These are phyloP conservation scores for Arabidopsis arenosa DNA, from an alignment of 345 rosid species.

Conservation along the genomic window DNA sequence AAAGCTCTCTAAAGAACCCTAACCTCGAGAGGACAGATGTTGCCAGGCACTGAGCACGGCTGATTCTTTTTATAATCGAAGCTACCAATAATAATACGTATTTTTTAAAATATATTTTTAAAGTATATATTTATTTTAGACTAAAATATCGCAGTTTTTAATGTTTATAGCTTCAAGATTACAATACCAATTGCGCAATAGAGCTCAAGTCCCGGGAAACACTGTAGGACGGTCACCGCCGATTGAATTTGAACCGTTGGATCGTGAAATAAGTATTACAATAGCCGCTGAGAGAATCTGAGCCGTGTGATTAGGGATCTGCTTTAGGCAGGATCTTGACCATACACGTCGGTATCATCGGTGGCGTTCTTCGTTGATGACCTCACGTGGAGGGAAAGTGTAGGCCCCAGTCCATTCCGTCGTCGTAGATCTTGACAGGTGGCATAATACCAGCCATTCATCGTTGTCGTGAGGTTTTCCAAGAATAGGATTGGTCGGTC, in stretches of 20 bases:
- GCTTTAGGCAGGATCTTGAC: slow-evolving; percentile 51
- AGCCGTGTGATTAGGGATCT: slow-evolving; percentile 59
- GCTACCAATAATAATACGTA: slow-evolving; percentile 34
- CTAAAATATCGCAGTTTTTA: slow-evolving; percentile 42
- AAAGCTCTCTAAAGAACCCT: slow-evolving; percentile 41
- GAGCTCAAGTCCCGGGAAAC: slow-evolving; percentile 50
- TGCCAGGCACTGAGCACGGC: slow-evolving; percentile 5
- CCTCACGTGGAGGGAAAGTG: slow-evolving; percentile 52
- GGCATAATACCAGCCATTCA: slow-evolving; percentile 34
- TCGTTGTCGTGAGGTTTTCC: slow-evolving; percentile 34
- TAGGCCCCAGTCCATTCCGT: slow-evolving; percentile 16
- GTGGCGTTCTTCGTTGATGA: slow-evolving; percentile 39
- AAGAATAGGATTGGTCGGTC: slow-evolving; percentile 46
- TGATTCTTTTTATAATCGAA: slow-evolving; percentile 54
- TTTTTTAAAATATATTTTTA: neutral
- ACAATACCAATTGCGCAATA: slow-evolving; percentile 53
- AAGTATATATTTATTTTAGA: slow-evolving; percentile 18
- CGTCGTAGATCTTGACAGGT: slow-evolving; percentile 44
- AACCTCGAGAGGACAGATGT: slow-evolving; percentile 47
- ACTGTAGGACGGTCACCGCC: slow-evolving; percentile 87
- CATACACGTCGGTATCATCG: slow-evolving; percentile 47
- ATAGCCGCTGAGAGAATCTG: slow-evolving; percentile 53
- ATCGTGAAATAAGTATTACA: slow-evolving; percentile 45
- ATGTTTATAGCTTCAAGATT: slow-evolving; percentile 28
- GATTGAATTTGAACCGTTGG: slow-evolving; percentile 50